A percentile compares a stretch with the other conserved stretches of the same genome.
These are phyloP conservation scores for Tuber microsphaerosporum DNA, from an alignment of 495 filamentous ascomycete species.

Conservation along the genomic window DNA sequence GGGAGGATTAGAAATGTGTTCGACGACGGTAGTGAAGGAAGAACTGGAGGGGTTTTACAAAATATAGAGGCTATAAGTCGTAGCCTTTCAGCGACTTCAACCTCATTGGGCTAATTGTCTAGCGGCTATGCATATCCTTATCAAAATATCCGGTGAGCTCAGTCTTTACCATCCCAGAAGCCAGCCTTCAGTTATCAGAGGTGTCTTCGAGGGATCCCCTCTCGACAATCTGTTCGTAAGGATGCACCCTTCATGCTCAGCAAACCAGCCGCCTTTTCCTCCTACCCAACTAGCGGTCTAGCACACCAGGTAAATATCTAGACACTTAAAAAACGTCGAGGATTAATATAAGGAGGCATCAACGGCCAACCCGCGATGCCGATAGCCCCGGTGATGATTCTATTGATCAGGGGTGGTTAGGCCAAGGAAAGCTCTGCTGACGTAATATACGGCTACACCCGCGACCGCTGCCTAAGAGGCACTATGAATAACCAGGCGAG, in stretches of 20 bases:
- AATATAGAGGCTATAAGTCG: too few relatives aligned
- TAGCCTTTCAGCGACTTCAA: conserved; percentile 41
- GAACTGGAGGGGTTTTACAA: too few relatives aligned
- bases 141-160: conserved; percentile 2
- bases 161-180: neutral
- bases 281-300: conserved; percentile 54
- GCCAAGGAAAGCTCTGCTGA: conserved; percentile 47
- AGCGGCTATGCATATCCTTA: conserved; percentile 55
- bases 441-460: conserved; percentile 44
- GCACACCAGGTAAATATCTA: neutral
- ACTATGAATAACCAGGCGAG: conserved; percentile 46
- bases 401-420: conserved; percentile 45
- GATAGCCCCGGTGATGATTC: too few relatives aligned
- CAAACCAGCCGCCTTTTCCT: conserved; percentile 56
- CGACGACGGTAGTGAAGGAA: too few relatives aligned
- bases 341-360: too few relatives aligned
- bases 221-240: conserved; percentile 57
- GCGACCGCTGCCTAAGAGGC: conserved; percentile 45
- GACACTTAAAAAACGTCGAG: too few relatives aligned
- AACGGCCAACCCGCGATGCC: too few relatives aligned
- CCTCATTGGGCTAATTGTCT: conserved; percentile 46
- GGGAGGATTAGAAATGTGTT: too few relatives aligned
- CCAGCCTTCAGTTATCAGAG: neutral
- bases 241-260: conserved; percentile 55
- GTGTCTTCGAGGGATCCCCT: conserved; percentile 58